Evolutionary conservation across 257 asterid genomes (phyloP), one percentile per base, ranked within the genome.

Genomic region (Ilex asprella): DNA sequence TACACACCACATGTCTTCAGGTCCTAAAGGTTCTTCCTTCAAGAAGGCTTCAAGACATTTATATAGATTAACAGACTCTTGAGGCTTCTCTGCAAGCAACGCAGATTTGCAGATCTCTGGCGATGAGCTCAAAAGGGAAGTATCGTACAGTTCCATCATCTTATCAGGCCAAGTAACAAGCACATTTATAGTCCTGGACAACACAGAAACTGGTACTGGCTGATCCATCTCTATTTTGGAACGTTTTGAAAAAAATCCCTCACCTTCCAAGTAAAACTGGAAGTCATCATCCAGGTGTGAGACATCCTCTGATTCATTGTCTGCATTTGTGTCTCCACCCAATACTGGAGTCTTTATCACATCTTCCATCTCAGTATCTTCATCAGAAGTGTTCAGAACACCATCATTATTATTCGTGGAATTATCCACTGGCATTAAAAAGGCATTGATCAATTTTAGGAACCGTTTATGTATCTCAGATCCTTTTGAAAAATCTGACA

Each of bases 21-120:
- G 91, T 70, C 93, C 95, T 64, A 87, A 86, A 66, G 94, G 86
- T 73, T 87, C 91, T 79, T 87, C 94, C 71, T 79, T 81, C 73
- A 82, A 56, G 75, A 87, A 87, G 60, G 86, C 83, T 46, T 82
- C 88, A 55, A 87, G 85, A 63, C 93, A 84, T 46, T 72, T 67
- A 67, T 77, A 76, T 64, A 84, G 83, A 27, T 90, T 70, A 61
- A 81, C 27, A 10, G 82, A 76, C 54, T 84, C 86, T 53, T 66
- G 79, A 65, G 70, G 70, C 74, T 73, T 61, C 70, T 72, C 69
- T 62, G 78, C 39, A 30, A 27, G 12, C 1, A 54, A 30, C 10
- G 62, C 21, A 46, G 76, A 67, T 63, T 67, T 59, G 52, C 67
- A 77, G 16, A 82, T 88, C 70, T 74, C 69, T 2, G 86, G 94